Evolutionary conservation across 2,329 filamentous ascomycete species (phyloP), one percentile per base, ranked within the genome.

Genomic region (Colletotrichum graminicola): DNA sequence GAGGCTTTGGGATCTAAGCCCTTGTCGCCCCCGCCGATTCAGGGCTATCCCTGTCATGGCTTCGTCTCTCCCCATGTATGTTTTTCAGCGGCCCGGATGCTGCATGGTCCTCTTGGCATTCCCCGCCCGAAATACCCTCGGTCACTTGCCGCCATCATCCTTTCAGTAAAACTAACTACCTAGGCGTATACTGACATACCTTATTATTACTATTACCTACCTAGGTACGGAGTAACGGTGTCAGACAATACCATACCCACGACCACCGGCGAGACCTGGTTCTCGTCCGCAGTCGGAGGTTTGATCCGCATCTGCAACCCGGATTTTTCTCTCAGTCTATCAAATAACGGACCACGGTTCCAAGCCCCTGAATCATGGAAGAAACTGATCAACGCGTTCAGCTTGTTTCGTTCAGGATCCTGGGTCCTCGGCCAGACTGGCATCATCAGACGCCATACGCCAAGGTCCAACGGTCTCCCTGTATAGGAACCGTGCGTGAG

Each of bases 1-100:
- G 64, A 66, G 65, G 65, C 64, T 21, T 54, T 55, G 65, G 59
- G 51, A 49, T 60, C 65, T 63, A 54, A 68, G 68, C 65, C 68
- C 68, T 54, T 71, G 65, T 54, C 36, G 34, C 63, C 59, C 59
- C 68, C 68, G 65, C 68, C 41, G 65, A 43, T 52, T 64, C 59
- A 45, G 68, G 65, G 59, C 59, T 55, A 68, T 51, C 68, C 68
- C 65, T 68, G 68, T 55, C 52, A 29, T 36, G 10, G 11, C 45
- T 60, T 39, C 62, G 45, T 32, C 59, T 41, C 36, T 64, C 59
- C 36, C 59, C 65, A 68, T 68, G 65, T 64, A 68, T 71, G 68
- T 71, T 66, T 63, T 59, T 71, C 52, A 39, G 68, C 68, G 68
- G 68, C 65, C 68, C 68, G 65, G 65, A 39, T 54, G 54, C 59